These are phyloP conservation scores for Cicer cuneatum DNA, from an alignment of 306 rosid species.

Conservation along the genomic window DNA sequence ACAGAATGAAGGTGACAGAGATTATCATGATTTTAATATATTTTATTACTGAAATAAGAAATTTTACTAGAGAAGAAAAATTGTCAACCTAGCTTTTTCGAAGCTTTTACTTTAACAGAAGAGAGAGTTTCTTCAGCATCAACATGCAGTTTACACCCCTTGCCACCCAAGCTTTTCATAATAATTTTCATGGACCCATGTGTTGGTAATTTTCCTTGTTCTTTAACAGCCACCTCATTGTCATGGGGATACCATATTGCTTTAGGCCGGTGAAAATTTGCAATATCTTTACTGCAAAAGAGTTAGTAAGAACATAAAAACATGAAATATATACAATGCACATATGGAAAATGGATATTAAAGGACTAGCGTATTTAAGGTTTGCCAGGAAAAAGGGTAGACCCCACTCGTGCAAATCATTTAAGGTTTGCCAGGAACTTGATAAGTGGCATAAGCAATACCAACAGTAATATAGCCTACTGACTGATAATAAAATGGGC, in stretches of 20 bases:
- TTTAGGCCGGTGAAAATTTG: slow-evolving; percentile 96
- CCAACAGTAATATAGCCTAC: not conserved
- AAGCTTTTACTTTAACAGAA: slow-evolving; percentile 83
- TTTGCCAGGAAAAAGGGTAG: not conserved
- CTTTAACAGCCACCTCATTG: slow-evolving; percentile 77
- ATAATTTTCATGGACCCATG: slow-evolving; percentile 84
- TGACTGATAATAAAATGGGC: slow-evolving; percentile 20
- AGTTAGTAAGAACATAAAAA: slow-evolving; percentile 41
- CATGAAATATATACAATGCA: slow-evolving; percentile 31
- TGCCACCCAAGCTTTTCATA: slow-evolving; percentile 94
- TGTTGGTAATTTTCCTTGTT: slow-evolving; percentile 78
- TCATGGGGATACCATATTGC: slow-evolving; percentile 97
- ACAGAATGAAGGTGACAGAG: not conserved
- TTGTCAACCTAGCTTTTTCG: slow-evolving; percentile 92
- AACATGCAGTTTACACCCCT: slow-evolving; percentile 83
- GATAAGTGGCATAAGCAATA: slow-evolving; percentile 16
- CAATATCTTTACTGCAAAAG: slow-evolving; percentile 86
- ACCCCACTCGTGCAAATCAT: slow-evolving; percentile 28
- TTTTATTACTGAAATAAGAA: slow-evolving; percentile 18
- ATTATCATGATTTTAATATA: slow-evolving; percentile 30
- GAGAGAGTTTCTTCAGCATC: slow-evolving; percentile 80
- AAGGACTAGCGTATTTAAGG: too few species aligned
- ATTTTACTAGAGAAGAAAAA: slow-evolving; percentile 20
- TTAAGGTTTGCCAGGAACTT: slow-evolving; percentile 37
- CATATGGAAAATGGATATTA: slow-evolving; percentile 2